Conservation (phyloP, 148 eudicot genomes). For the Silene latifolia region DNA sequence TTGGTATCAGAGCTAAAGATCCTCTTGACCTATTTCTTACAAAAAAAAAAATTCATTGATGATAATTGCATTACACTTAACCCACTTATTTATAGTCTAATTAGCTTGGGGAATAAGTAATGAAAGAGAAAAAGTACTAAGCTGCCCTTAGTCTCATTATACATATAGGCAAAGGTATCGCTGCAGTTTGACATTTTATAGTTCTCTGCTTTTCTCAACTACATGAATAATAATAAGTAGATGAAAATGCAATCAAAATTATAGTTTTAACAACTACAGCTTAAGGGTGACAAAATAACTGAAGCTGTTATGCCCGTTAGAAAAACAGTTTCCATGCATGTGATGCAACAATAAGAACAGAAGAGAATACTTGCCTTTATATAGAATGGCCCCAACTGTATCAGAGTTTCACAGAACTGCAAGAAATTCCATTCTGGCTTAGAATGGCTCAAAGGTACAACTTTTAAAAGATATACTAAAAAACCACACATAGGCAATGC, state of each 20-base stretch:
- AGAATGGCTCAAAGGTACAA: conserved; percentile 7
- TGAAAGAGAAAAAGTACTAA: too few species aligned
- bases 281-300: neutral
- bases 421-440: conserved; percentile 22
- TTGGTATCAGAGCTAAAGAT: too few species aligned
- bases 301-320: neutral
- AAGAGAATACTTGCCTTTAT: conserved; percentile 61
- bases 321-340: neutral
- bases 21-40: too few species aligned
- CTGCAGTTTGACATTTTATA: too few species aligned
- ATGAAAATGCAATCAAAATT: conserved; percentile 1
- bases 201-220: too few species aligned
- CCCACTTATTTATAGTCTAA: too few species aligned
- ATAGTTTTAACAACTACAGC: neutral
- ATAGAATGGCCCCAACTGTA: conserved; percentile 89
- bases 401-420: conserved; percentile 93
- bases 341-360: neutral
- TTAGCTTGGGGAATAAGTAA: too few species aligned
- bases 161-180: too few species aligned
- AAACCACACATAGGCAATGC: neutral
- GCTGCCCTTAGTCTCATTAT: too few species aligned
- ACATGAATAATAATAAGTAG: neutral
- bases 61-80: too few species aligned
- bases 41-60: too few species aligned
- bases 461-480: neutral